Percentiles rank a stretch among this genome's conserved stretches.
Evolutionary conservation across 352 stramenopile genomes (phyloP).

Genomic region (Phytophthora pluvialis): DNA sequence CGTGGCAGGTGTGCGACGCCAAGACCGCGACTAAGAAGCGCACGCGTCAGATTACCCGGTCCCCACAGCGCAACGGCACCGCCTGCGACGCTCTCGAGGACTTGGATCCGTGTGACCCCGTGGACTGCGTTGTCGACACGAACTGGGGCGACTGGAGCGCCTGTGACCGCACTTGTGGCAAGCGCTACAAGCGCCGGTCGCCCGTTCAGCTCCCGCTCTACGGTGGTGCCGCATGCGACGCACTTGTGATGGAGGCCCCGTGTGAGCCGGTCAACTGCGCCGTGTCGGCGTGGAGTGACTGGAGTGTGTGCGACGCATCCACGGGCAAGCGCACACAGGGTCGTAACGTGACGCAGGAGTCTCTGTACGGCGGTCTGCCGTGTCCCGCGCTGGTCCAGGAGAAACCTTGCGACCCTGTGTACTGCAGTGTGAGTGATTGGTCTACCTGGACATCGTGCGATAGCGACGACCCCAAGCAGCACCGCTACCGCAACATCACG

Average conservation of each 20-base stretch:
- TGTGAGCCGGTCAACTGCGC: conserved; percentile 64
- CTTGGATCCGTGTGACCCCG: conserved; percentile 34
- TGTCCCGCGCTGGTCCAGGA: conserved; percentile 47
- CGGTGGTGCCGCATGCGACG: conserved; percentile 33
- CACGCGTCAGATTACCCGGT: conserved; percentile 27
- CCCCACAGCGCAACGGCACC: conserved; percentile 37
- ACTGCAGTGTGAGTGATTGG: conserved; percentile 51
- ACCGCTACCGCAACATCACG: conserved; percentile 43
- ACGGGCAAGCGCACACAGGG: conserved; percentile 49
- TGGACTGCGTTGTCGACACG: conserved; percentile 54
- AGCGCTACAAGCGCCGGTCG: conserved; percentile 46
- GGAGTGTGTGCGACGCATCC: conserved; percentile 43
- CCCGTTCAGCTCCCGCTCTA: conserved; percentile 43
- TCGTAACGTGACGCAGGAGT: conserved; percentile 33
- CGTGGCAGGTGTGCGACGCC: conserved; percentile 41
- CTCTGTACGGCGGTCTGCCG: conserved; percentile 49
- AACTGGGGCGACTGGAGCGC: conserved; percentile 51
- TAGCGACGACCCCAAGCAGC: conserved; percentile 48
- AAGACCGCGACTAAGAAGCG: conserved; percentile 35
- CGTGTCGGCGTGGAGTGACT: conserved; percentile 49
- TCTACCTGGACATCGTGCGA: conserved; percentile 60
- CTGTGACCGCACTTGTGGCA: conserved; percentile 45
- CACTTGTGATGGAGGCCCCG: conserved; percentile 35
- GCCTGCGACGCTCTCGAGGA: conserved; percentile 42
- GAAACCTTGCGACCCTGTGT: conserved; percentile 53